These are phyloP conservation scores for Calonectria multiphialidica DNA, from an alignment of 2,329 filamentous ascomycete species.

Conservation along the genomic window DNA sequence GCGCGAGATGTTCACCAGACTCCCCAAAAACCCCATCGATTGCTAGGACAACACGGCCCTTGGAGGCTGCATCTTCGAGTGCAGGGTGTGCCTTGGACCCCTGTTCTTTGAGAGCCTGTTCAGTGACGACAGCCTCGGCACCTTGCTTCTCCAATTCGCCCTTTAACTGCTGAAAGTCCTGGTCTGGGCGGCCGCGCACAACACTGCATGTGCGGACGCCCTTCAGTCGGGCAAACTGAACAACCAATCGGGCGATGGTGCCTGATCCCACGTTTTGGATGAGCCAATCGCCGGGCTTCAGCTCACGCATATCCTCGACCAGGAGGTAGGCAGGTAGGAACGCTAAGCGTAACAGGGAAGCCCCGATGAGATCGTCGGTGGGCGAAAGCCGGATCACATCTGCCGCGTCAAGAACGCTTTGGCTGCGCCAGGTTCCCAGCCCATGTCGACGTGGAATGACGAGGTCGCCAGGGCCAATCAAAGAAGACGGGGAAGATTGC, in stretches of 20 bases:
- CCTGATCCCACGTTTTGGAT: conserved; percentile 25
- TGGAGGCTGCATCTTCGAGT: background rate
- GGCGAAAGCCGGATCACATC: conserved; percentile 17
- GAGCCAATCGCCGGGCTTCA: conserved; percentile 30
- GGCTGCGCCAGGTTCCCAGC: conserved; percentile 21
- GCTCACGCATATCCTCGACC: conserved; percentile 12
- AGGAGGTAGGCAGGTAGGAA: conserved; percentile 29
- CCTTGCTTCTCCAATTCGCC: background rate
- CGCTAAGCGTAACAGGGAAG: conserved; percentile 19
- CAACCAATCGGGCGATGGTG: conserved; percentile 20
- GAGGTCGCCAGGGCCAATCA: conserved; percentile 9
- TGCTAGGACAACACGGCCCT: background rate
- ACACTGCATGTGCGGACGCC: conserved; percentile 24
- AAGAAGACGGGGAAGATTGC: background rate
- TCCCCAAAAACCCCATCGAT: background rate
- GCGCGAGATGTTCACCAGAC: background rate
- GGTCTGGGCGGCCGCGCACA: conserved; percentile 16
- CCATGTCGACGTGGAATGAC: conserved; percentile 26
- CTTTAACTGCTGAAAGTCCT: background rate
- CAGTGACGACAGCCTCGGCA: background rate
- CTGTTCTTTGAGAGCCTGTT: background rate
- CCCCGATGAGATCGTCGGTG: background rate
- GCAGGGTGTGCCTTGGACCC: background rate
- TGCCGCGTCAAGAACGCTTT: conserved; percentile 4
- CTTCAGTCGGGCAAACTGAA: conserved; percentile 25